Conservation (phyloP, 306 rosid genomes). For the Heteromeles arbutifolia region DNA sequence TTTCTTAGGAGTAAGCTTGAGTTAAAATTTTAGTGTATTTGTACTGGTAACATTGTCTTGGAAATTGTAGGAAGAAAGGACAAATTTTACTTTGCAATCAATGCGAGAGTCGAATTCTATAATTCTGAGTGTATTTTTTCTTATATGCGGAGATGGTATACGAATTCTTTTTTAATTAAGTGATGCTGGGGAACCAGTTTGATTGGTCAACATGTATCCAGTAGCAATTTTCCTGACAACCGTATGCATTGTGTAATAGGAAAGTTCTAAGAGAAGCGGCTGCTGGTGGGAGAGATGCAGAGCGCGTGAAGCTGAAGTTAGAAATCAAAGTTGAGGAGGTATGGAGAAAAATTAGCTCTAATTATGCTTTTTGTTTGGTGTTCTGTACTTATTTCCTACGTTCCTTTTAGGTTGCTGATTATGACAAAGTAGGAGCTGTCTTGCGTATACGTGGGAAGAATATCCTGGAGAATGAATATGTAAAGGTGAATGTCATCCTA, state of each 20-base stretch:
- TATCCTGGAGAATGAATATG: conserved; percentile 74
- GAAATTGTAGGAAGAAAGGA: background rate
- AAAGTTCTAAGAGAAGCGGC: conserved; percentile 80
- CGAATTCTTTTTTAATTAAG: background rate
- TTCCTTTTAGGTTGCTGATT: conserved; percentile 66
- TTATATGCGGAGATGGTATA: background rate
- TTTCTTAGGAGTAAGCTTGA: background rate
- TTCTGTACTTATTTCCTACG: background rate
- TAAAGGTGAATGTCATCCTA: conserved; percentile 52
- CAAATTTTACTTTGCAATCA: background rate
- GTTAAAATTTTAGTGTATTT: background rate
- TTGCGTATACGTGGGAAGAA: conserved; percentile 91
- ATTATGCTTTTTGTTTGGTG: background rate
- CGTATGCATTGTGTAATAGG: conserved; percentile 30
- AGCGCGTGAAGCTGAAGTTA: conserved; percentile 76
- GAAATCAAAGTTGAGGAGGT: conserved; percentile 91
- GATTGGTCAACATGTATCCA: background rate
- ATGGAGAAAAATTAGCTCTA: background rate
- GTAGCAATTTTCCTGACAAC: background rate
- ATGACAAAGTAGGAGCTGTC: conserved; percentile 74
- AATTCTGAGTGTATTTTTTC: background rate
- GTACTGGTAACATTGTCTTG: background rate
- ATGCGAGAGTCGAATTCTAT: background rate
- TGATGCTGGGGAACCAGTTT: background rate
- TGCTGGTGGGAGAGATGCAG: conserved; percentile 85